These are phyloP conservation scores for Neurospora crassa DNA, from an alignment of 2,329 filamentous ascomycete species.

Conservation along the genomic window DNA sequence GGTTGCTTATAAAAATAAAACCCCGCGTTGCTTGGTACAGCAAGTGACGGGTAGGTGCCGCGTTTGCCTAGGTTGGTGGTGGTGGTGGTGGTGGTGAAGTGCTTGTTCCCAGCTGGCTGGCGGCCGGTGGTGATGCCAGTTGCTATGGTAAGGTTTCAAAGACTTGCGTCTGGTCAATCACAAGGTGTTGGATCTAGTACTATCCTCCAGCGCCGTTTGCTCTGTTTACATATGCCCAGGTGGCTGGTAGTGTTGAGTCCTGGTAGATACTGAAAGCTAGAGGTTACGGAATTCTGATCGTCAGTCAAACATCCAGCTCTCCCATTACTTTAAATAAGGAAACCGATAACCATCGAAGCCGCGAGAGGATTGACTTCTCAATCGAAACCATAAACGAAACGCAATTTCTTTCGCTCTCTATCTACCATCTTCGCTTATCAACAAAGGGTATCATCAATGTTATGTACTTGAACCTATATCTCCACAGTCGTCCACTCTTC, in stretches of 20 bases:
- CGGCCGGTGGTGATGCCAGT: not conserved
- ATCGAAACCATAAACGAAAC: not conserved
- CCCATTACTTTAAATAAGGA: not conserved
- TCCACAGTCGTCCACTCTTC: not conserved
- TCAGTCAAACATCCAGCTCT: not conserved
- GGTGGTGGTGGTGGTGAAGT: not conserved
- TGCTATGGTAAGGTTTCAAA: not conserved
- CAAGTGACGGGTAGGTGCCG: not conserved
- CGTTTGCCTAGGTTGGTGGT: not conserved
- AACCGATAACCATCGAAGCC: not conserved
- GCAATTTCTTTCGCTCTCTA: not conserved
- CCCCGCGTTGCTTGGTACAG: not conserved
- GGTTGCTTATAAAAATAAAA: not conserved
- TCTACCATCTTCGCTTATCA: conserved; percentile 1
- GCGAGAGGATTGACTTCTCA: not conserved
- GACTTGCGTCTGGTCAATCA: not conserved
- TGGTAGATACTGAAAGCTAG: not conserved
- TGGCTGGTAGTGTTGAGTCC: not conserved
- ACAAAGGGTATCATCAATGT: not conserved
- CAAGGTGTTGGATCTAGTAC: not conserved
- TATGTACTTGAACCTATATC: not conserved
- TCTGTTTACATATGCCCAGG: not conserved
- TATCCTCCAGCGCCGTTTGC: accelerated
- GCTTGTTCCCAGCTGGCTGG: not conserved
- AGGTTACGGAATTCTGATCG: not conserved